Evolutionary conservation across 192 early-diverging fungal genomes (phyloP), one percentile per base, ranked within the genome.

Genomic region (Fimicolochytrium jonesii): DNA sequence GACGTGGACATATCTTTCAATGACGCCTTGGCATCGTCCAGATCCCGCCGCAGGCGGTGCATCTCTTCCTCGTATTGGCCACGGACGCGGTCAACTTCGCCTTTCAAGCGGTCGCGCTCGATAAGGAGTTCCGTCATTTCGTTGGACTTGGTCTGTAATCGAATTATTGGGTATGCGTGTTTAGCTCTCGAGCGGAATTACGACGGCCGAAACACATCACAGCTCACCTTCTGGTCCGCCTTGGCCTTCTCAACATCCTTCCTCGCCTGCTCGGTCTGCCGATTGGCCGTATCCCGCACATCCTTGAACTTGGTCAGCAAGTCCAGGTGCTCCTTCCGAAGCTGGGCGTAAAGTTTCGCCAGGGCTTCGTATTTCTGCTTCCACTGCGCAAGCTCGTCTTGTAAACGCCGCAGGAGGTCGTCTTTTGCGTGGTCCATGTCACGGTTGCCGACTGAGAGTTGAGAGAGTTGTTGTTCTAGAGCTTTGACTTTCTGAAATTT

Each of bases 301-400:
- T 88, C 75, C 72, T 94, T 96, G 76, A 90, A 94, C 74, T 93
- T 93, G 43, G 82, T 86, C 62, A 97, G 78, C 22, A 99, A 74
- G 36, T 94, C 94, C 51, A 99, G 74, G 68, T 99, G 92, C 64
- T 95, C 92, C 60, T 97, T 93, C 42, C 96, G 86, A 30, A 99
- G 76, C 70, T 95, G 90, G 9, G 94, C 92, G 68, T 99, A 99
- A n/a, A 97, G 78, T 57, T 99, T 99, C 54, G 94, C 94, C 35
- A 99, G 76, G 17, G 93, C 90, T 71, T 97, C 93, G 72, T 97
- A 97, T 75, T 96, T 99, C 70, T 94, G 89, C 77, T 88, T 92
- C 92, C 92, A 95, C 72, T 95, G 90, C 67, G 88, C 86, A 25
- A 99, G 79, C 83, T 98, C 91, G 33, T 93, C 91, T 77, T 95